Base-by-base conservation (phyloP, 1,284 basidiomycete species). In the Leccinum cinnamomeum region DNA sequence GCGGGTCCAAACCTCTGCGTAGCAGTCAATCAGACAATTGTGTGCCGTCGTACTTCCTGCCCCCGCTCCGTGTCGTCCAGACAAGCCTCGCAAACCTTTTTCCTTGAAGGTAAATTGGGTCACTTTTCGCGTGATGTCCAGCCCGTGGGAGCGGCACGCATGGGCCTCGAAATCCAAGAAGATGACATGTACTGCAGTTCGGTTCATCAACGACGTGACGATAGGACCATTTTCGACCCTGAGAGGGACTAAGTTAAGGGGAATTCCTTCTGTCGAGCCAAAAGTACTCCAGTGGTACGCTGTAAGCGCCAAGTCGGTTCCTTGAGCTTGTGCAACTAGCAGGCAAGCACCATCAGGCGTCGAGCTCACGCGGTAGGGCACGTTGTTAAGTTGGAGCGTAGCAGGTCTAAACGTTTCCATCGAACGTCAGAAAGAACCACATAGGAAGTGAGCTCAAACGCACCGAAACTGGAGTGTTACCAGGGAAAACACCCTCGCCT, bases 1-100 rank as follows among this genome's bases (percentile, higher is more conserved):
- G 3, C 85, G 81, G 3, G 80, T 83, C 86, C 86, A 88, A 51
- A 86, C 81, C n/a, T 88, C 85, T 0, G 78, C 68, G 60, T 85
- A 81, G 58, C 84, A 86, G 61, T 86, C 83, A 7, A 88, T 71
- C 7, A 88, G 72, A 54, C 75, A 80, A 58, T 87, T 87, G 64
- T 84, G 79, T 4, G 68, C 62, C 0, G 59, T 53, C 2, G 30
- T 58, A 11, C 25, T 56, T 35, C 37, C 58, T 1, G 44, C 16
- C 2, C 56, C 57, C 5, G 63, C 63, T 3, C 75, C 53, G 67
- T 73, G 64, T 5, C 66, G 65, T 2, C 58, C 62, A 23, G 67
- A 68, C 2, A 63, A 61, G 0, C 57, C 37, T 2, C 62, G 66
- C 6, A 57, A 60, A 3, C 64, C 67, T 1, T 77, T 74, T 60